Evolutionary conservation across 352 stramenopile genomes (phyloP).

Genomic region (Globisporangium apiculatum): DNA sequence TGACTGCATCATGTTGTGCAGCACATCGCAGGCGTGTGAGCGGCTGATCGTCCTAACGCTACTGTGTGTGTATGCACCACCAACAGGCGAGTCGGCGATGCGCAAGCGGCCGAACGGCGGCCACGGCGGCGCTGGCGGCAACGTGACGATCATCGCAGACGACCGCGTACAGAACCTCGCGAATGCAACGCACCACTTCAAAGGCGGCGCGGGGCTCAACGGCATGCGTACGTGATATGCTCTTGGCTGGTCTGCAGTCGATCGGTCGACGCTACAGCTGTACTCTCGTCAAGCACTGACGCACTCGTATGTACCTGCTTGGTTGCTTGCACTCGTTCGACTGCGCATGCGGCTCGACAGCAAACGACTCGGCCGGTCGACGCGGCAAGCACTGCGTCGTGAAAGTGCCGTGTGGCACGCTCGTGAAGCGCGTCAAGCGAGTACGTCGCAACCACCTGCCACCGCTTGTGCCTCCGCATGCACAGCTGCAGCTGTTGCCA

Average conservation of each 20-base stretch:
- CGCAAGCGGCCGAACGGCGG: conserved; percentile 79
- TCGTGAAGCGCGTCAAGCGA: conserved; percentile 82
- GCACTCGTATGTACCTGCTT: conserved; percentile 6
- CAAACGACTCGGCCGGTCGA: conserved; percentile 69
- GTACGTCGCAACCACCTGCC: conserved; percentile 17
- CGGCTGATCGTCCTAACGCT: no score
- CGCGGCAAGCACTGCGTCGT: conserved; percentile 76
- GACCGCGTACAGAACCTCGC: conserved; percentile 76
- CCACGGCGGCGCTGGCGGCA: conserved; percentile 75
- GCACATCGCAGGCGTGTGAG: no score
- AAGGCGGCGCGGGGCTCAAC: conserved; percentile 66
- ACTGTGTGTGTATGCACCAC: not conserved
- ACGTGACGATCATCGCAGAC: conserved; percentile 71
- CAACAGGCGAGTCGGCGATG: conserved; percentile 44
- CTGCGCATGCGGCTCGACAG: conserved; percentile 17
- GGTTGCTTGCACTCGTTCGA: not conserved
- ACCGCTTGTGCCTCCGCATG: not conserved
- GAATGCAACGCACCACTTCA: conserved; percentile 83
- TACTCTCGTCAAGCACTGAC: not conserved
- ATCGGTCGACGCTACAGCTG: not conserved
- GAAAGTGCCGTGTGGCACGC: conserved; percentile 80
- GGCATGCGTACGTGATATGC: conserved; percentile 60
- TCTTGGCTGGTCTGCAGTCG: not conserved
- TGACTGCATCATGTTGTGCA: not conserved
- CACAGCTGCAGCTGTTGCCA: no score